Conservation (phyloP, 176 grass and related monocot genomes). For the Bromus sterilis region DNA sequence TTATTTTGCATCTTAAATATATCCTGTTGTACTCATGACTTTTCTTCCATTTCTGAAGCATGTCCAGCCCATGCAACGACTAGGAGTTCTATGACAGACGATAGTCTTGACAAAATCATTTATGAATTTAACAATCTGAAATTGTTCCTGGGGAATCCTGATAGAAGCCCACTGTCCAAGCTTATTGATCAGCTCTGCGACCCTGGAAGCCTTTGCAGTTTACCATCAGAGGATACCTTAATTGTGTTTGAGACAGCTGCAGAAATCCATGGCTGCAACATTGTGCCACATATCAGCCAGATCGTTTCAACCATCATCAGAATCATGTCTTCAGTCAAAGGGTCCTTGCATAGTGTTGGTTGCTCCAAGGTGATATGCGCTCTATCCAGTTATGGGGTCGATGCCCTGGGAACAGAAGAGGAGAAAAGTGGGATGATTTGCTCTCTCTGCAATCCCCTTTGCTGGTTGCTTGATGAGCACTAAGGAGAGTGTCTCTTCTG, state of each 20-base stretch:
- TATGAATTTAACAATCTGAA: no score
- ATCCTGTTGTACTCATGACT: neutral
- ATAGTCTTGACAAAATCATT: no score
- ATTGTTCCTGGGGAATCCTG: no score
- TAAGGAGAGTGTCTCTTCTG: conserved; percentile 39
- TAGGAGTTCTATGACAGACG: conserved; percentile 3
- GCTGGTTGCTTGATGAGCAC: conserved; percentile 52
- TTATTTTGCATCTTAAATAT: no score
- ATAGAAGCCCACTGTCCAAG: neutral
- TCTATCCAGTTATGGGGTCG: conserved; percentile 41
- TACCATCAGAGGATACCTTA: conserved; percentile 30
- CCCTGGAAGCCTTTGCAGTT: conserved; percentile 14
- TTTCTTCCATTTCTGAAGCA: conserved; percentile 3
- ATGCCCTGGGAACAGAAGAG: conserved; percentile 34
- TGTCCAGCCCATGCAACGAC: conserved; percentile 42
- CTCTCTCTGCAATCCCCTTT: conserved; percentile 43
- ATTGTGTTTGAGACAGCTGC: conserved; percentile 52
- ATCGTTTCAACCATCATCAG: conserved; percentile 39
- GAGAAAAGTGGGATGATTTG: conserved; percentile 38
- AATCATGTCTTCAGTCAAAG: conserved; percentile 22
- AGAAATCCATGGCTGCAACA: conserved; percentile 42
- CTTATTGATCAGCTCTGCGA: conserved; percentile 43
- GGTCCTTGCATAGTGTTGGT: conserved; percentile 16
- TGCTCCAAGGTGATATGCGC: conserved; percentile 45
- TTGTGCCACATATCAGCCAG: conserved; percentile 32